These are phyloP conservation scores for Solanum neorickii DNA, from an alignment of 257 asterid species.

Conservation along the genomic window DNA sequence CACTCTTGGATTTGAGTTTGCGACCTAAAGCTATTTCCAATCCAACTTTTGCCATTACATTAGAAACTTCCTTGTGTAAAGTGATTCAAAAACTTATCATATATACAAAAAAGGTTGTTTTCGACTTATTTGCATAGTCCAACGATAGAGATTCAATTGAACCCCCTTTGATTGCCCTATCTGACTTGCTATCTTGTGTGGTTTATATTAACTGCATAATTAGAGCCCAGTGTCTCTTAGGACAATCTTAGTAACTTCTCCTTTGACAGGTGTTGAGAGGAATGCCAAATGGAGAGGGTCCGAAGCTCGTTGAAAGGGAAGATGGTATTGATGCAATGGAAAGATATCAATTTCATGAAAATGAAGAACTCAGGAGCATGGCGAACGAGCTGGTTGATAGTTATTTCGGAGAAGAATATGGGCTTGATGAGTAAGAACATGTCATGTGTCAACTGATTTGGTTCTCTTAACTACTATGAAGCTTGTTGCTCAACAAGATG, in stretches of 20 bases:
- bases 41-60: background rate
- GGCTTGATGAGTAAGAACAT: conserved; percentile 38
- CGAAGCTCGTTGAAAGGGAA: conserved; percentile 71
- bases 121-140: background rate
- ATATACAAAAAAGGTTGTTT: background rate
- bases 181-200: background rate
- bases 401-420: conserved; percentile 82
- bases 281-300: conserved; percentile 74
- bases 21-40: background rate
- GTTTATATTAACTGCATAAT: background rate
- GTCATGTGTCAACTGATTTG: background rate
- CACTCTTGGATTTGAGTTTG: background rate
- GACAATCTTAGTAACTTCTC: background rate
- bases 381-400: conserved; percentile 70
- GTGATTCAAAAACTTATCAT: background rate
- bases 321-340: conserved; percentile 99
- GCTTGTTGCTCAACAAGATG: background rate
- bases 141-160: background rate
- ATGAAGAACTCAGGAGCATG: conserved; percentile 72
- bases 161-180: background rate
- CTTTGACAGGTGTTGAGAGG: conserved; percentile 73
- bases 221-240: background rate
- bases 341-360: conserved; percentile 84
- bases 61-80: background rate
- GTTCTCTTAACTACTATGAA: background rate